Percentiles rank a stretch among this genome's conserved stretches.
phyloP scores from a whole-genome alignment of 2,329 filamentous ascomycete species.

The Ceratocystis alfenasii region DNA sequence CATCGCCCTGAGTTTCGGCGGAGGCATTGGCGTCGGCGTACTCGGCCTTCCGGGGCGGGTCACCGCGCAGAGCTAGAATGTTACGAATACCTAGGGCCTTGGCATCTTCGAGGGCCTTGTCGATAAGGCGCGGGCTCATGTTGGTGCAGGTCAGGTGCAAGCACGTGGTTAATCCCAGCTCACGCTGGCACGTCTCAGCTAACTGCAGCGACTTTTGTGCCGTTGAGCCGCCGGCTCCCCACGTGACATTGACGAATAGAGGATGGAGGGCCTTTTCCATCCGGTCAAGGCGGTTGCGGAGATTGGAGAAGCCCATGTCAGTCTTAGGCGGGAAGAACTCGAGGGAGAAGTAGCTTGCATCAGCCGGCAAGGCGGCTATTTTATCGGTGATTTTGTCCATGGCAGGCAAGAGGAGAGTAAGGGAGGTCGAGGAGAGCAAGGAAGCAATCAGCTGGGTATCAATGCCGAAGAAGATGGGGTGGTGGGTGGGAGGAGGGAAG shows the following conservation, averaged over 20 bases:
- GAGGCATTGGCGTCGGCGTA: conserved; percentile 59
- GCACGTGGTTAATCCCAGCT: conserved; percentile 85
- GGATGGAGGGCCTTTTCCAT: conserved; percentile 88
- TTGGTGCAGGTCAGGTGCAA: conserved; percentile 96
- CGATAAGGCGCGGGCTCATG: conserved; percentile 77
- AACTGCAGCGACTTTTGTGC: conserved; percentile 83
- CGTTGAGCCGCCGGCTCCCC: conserved; percentile 92
- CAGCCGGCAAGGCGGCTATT: conserved; percentile 74
- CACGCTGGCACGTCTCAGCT: conserved; percentile 86
- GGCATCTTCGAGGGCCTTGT: conserved; percentile 80
- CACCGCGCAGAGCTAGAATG: conserved; percentile 81
- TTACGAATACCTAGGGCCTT: conserved; percentile 86
- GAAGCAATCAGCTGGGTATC: background rate
- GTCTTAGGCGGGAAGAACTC: conserved; percentile 99
- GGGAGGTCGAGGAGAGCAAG: background rate
- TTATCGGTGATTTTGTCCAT: conserved; percentile 89
- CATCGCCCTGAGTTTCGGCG: conserved; percentile 46
- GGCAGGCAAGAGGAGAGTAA: background rate
- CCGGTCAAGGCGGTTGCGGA: conserved; percentile 82
- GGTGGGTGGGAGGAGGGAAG: background rate
- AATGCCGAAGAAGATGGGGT: background rate
- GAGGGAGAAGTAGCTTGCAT: conserved; percentile 81
- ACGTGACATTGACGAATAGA: conserved; percentile 93
- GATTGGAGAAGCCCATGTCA: conserved; percentile 84
- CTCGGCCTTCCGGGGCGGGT: conserved; percentile 80